Base-by-base conservation (phyloP, 805 yeast species). In the Ogataea pilisensis region DNA sequence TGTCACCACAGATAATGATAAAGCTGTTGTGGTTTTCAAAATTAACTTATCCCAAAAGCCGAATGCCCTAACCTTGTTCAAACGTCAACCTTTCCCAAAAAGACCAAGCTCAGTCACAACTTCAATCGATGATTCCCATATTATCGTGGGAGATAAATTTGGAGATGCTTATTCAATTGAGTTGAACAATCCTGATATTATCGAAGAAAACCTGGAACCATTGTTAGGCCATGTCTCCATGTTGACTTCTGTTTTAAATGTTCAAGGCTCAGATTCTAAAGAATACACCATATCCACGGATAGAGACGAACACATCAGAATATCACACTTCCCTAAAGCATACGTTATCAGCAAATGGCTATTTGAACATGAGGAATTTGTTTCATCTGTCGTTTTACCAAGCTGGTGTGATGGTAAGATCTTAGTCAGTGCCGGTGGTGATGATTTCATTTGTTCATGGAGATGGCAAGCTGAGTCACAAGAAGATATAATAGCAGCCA, bases 171-270 rank as follows among this genome's bases (percentile, higher is more conserved):
- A 86, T 60, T 61, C 73, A 1, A 68, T 87, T 29, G 65, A 72
- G 2, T 63, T 79, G 22, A 65, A 65, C 18, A 57, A 59, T 12
- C 51, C 60, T 3, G 63, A 54, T 1, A 53, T 72, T 1, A 60
- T 65, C 2, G 63, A 60, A 4, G 60, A 54, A 30, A 70, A 72
- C 34, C 60, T 77, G 33, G 73, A 68, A 29, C 97, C 97, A 2
- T 71, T 91, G 6, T 66, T 91, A 39, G 99, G 99, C 7, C 99
- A 93, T 63, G 98, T 93, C 5, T 90, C 97, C 3, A 88, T 93
- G 96, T 73, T 93, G 45, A 85, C 95, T n/a, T 88, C 81, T 47
- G 73, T 90, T 2, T 55, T 71, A 22, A 66, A 80, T 21, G 68
- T 72, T 11, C 51, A 54, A 3, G 58, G 63, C 33, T 62, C 68